Percentiles rank a stretch among this genome's conserved stretches.
phyloP scores from a whole-genome alignment of 768 basidiomycete genomes.

The Saitozyma podzolica region DNA sequence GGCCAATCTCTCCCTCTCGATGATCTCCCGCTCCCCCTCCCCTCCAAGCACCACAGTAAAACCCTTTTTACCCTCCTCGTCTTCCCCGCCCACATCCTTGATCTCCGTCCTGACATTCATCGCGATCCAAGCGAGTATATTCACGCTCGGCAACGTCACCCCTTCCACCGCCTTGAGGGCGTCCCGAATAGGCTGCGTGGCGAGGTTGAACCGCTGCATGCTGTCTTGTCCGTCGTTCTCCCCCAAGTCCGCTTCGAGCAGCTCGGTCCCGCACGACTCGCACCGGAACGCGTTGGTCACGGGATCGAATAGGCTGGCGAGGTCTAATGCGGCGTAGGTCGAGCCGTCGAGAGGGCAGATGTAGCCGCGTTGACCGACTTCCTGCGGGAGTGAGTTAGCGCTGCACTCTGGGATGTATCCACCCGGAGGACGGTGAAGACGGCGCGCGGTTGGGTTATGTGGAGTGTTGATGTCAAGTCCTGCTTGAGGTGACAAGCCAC shows the following conservation, averaged over 20 bases:
- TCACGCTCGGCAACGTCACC: slow-evolving; percentile 68
- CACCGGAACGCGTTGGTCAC: slow-evolving; percentile 69
- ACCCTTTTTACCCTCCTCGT: slow-evolving; percentile 61
- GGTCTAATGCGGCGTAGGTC: slow-evolving; percentile 81
- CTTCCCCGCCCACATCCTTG: slow-evolving; percentile 57
- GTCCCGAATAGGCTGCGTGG: slow-evolving; percentile 83
- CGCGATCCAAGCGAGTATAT: slow-evolving; percentile 79
- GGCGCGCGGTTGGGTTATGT: too few species aligned
- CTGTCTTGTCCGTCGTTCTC: slow-evolving; percentile 64
- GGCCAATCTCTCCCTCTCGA: slow-evolving; percentile 71
- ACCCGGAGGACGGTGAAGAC: too few species aligned
- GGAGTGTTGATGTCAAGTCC: neutral
- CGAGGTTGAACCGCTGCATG: slow-evolving; percentile 91
- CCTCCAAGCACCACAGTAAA: slow-evolving; percentile 68
- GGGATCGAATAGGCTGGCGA: slow-evolving; percentile 77
- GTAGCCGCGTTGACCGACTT: slow-evolving; percentile 96
- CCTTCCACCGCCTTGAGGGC: slow-evolving; percentile 85
- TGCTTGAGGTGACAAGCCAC: neutral
- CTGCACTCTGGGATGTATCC: neutral
- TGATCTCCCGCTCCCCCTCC: slow-evolving; percentile 76
- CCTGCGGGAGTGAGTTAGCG: slow-evolving; percentile 57
- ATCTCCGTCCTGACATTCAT: slow-evolving; percentile 64
- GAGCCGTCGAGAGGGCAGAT: slow-evolving; percentile 85
- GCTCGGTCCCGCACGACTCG: slow-evolving; percentile 78
- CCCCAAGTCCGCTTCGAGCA: slow-evolving; percentile 67